Base-by-base conservation (phyloP, 2,329 filamentous ascomycete species). In the Ascochyta clinopodiicola region DNA sequence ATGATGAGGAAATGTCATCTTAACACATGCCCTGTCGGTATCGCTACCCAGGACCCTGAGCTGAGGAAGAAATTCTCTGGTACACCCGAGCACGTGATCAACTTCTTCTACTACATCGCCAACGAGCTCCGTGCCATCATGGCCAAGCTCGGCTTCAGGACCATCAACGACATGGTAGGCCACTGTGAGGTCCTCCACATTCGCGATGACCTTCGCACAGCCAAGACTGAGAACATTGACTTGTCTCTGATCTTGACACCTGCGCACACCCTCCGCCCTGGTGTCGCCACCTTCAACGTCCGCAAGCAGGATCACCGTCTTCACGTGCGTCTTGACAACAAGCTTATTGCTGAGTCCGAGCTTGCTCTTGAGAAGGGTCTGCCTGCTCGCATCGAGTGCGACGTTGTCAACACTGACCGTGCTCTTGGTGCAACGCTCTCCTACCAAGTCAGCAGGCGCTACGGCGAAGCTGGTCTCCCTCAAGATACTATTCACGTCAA, bases 51-150 rank as follows among this genome's bases (percentile, higher is more conserved):
- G 73, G 93, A 97, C 68, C 92, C 92, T n/a, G 90, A 94, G 73
- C 84, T 98, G 2, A 87, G 94, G 57, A 90, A 93, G 83, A 98
- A 97, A 80, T 97, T 98, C 78, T 83, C 88, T 65, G 94, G 94
- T 59, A 93, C 91, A 1, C 93, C 94, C 10, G 94, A 98, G 79
- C 92, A 97, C 68, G 93, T 96, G 54, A 97, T 98, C 78, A 98
- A 97, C 84, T 97, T 97, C 83, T 96, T 96, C 81, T 98, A 97
- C 81, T 98, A 97, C 71, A 84, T 98, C 47, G 90, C 94, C 66
- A 98, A 98, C 72, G 94, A 98, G 80, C 86, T 98, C 55, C 89
- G 94, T 73, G 92, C 93, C 32, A 96, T 98, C 78, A 97, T 98
- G 94, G 93, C 94, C 45, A 92, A 90, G 79, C 87, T 97, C 68